Conservation (phyloP, 2,329 filamentous ascomycete species). For the Trichoderma sp. region DNA sequence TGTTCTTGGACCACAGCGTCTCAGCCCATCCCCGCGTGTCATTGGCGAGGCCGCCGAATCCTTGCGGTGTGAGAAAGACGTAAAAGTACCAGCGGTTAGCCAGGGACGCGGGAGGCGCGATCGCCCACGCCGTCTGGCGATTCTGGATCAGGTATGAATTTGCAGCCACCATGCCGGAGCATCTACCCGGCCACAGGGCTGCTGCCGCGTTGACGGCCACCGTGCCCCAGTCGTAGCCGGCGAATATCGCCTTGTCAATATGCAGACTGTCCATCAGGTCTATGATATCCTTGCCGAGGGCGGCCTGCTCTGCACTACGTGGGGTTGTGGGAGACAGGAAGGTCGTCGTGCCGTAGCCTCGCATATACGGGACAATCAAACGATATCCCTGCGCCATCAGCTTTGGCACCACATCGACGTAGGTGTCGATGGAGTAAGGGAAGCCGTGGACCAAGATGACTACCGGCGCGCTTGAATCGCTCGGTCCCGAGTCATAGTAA, state of each 20-base stretch:
- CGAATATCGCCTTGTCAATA: conserved; percentile 28
- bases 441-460: conserved; percentile 30
- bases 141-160: conserved; percentile 23
- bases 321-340: conserved; percentile 25
- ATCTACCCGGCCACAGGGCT: conserved; percentile 31
- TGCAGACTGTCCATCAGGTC: conserved; percentile 28
- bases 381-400: conserved; percentile 26
- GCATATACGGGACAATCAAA: conserved; percentile 31
- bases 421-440: conserved; percentile 30
- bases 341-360: conserved; percentile 28
- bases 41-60: conserved; percentile 23
- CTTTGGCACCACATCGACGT: conserved; percentile 25
- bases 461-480: conserved; percentile 18
- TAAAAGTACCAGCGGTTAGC: conserved; percentile 30
- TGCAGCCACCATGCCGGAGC: conserved; percentile 28
- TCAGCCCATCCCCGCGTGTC: conserved; percentile 24
- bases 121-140: conserved; percentile 22
- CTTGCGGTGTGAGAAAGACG: conserved; percentile 28
- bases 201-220: conserved; percentile 27
- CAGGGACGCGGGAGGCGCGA: conserved; percentile 23
- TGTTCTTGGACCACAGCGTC: conserved; percentile 28
- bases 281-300: conserved; percentile 28
- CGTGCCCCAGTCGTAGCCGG: conserved; percentile 32
- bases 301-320: conserved; percentile 30
- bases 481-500: conserved; percentile 24